Base-by-base conservation (phyloP, 2,329 filamentous ascomycete genomes). In the Xylariaceae sp. region DNA sequence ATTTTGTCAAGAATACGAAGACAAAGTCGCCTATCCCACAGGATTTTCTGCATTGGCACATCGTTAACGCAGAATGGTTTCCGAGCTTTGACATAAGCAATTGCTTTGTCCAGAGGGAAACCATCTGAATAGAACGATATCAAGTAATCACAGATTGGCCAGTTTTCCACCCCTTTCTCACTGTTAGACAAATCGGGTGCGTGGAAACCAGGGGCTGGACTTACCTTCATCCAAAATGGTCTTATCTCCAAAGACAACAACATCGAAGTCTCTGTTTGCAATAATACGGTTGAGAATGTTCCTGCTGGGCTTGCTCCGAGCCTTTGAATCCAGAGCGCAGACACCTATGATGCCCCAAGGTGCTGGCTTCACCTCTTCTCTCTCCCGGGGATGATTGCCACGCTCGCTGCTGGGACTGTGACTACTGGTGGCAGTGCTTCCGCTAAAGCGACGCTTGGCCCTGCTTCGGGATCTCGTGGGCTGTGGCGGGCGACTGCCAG, bases 51-150 rank as follows among this genome's bases (percentile, higher is more conserved):
- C 90, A 99, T 97, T 1, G 91, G 89, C 41, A 99, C 78, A 69
- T 99, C 93, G 67, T 99, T 99, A 66, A 99, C 92, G 67, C 93
- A 97, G 63, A 97, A 97, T 0, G 94, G 94, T 67, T 96, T 96
- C 50, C 94, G 86, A 11, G 96, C 82, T 65, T 91, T 90, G 56
- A 91, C 90, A 70, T 99, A 99, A 33, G 91, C 90, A 63, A 99
- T 96, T 5, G 95, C 94, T 69, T 99, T 99, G 60, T 97, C 92
- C 43, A 99, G 75, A 0, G 94, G 94, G 61, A 99, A 99, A 1
- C 94, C 94, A 69, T 97, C 93, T 0, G 93, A 97, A 72, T 97
- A 99, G 74, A 99, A 99, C 3, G 92, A 96, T 65, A 99, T 96
- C 50, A 99, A 75, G 65, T 96, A 99, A 73, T 99, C 94, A 71